These are phyloP conservation scores for Fomitopsis pinicola DNA, from an alignment of 1,284 basidiomycete genomes.

Conservation along the genomic window DNA sequence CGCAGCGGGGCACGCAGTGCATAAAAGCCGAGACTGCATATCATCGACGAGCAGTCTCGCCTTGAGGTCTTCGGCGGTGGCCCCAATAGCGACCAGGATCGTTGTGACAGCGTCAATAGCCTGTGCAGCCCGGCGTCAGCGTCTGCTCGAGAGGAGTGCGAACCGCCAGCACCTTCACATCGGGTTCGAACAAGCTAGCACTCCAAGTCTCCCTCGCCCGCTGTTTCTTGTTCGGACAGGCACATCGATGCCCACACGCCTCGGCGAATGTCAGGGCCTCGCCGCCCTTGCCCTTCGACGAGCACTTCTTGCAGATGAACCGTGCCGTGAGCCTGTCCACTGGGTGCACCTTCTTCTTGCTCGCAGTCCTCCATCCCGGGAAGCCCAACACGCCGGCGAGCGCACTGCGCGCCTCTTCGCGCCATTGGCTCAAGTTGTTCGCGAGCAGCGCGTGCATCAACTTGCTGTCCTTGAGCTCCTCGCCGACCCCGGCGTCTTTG, in stretches of 20 bases:
- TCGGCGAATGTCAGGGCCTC: conserved; percentile 45
- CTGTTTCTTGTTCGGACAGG: conserved; percentile 23
- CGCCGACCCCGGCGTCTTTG: neutral
- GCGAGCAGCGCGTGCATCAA: conserved; percentile 36
- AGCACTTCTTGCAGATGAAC: conserved; percentile 53
- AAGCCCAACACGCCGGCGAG: conserved; percentile 46
- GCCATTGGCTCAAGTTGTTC: conserved; percentile 47
- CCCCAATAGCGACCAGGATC: conserved; percentile 29
- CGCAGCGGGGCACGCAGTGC: conserved; percentile 46
- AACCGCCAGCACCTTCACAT: conserved; percentile 41
- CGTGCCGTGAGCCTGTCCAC: conserved; percentile 52
- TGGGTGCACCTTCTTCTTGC: conserved; percentile 45
- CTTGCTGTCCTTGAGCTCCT: conserved; percentile 7
- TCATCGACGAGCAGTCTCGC: conserved; percentile 12
- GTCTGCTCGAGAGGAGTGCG: too few species aligned
- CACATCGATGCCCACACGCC: conserved; percentile 56
- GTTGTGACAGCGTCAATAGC: conserved; percentile 37
- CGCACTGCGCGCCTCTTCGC: conserved; percentile 33
- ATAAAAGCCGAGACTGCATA: conserved; percentile 36
- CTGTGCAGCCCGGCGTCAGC: conserved; percentile 24
- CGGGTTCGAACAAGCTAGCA: conserved; percentile 46
- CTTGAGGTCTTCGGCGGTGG: conserved; percentile 29
- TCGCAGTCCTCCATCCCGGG: conserved; percentile 44
- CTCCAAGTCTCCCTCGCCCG: conserved; percentile 38
- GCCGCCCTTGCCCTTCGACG: conserved; percentile 20